A percentile compares a stretch with the other conserved stretches of the same genome.
Conservation (phyloP, 208 protist genomes). For the Acanthamoeba healyi region DNA sequence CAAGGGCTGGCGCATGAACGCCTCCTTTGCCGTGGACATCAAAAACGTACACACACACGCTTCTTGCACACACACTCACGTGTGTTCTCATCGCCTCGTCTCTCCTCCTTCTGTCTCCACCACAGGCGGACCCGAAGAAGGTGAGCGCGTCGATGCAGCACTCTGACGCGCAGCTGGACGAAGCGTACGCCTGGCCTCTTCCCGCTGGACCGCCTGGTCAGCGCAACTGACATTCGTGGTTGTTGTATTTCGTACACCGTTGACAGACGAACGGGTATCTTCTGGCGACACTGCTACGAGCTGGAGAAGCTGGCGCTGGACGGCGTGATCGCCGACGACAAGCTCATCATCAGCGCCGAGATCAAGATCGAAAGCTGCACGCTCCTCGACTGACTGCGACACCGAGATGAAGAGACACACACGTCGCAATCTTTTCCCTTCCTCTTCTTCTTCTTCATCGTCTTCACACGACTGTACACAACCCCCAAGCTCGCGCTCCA, state of each 20-base stretch:
- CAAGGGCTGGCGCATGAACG: conserved; percentile 61
- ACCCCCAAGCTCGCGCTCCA: no score
- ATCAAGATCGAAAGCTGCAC: conserved; percentile 44
- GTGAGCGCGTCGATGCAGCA: conserved; percentile 43
- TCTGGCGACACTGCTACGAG: conserved; percentile 50
- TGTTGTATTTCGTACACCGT: no score
- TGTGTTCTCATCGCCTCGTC: not conserved
- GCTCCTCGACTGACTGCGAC: conserved; percentile 21
- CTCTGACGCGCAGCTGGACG: conserved; percentile 13
- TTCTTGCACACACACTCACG: not conserved
- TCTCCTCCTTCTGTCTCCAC: not conserved
- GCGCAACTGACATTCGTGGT: no score
- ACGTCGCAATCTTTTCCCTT: no score
- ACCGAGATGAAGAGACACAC: no score
- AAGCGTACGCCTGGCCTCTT: not conserved
- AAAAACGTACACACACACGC: not conserved
- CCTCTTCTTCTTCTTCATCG: no score
- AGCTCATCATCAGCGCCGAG: conserved; percentile 29
- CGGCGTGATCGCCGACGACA: conserved; percentile 1
- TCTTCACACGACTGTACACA: no score
- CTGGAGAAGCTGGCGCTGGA: conserved; percentile 28
- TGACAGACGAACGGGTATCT: conserved; percentile 11
- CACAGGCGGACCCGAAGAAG: conserved; percentile 10
- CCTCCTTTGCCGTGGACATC: conserved; percentile 39
- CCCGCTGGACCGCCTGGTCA: no score